Conservation (phyloP, 2,329 filamentous ascomycete species). For the Penicillium sp. region DNA sequence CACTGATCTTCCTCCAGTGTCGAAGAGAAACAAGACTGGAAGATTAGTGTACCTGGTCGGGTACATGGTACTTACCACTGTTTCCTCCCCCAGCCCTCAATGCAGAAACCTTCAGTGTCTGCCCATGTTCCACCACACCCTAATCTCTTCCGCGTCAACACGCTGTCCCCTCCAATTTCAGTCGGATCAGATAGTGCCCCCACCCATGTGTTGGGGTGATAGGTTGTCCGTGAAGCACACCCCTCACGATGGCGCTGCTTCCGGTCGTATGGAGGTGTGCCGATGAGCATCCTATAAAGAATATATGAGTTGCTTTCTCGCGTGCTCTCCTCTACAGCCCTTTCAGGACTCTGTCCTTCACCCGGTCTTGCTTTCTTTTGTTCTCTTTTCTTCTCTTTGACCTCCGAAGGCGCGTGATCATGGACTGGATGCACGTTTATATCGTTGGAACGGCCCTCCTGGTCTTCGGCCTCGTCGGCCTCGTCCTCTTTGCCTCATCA, state of each 20-base stretch:
- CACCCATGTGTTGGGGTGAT: constrained; percentile 33
- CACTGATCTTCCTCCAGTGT: not conserved
- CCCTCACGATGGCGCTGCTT: constrained; percentile 8
- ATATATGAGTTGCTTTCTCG: constrained; percentile 16
- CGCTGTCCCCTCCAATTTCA: constrained; percentile 2
- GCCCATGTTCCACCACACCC: constrained; percentile 3
- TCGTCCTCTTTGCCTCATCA: constrained; percentile 27
- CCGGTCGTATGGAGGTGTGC: not conserved
- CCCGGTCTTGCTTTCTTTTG: not conserved
- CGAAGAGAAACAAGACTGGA: not conserved
- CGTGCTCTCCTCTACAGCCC: constrained; percentile 3
- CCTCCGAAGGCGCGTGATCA: not conserved
- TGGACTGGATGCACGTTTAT: constrained; percentile 30
- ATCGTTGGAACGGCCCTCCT: constrained; percentile 30
- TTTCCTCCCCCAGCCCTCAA: not conserved
- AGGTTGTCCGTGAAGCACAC: constrained; percentile 19
- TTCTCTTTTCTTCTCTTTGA: constrained; percentile 1
- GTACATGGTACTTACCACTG: not conserved
- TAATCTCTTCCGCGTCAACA: not conserved
- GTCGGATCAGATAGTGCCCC: constrained; percentile 7
- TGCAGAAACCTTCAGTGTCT: not conserved
- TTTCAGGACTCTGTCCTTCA: not conserved
- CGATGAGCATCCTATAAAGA: too few relatives aligned
- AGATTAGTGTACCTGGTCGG: too few relatives aligned
- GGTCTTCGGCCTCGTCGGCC: constrained; percentile 30